Evolutionary conservation across 768 basidiomycete species (phyloP).

Genomic region (Lanmaoa rubissima): DNA sequence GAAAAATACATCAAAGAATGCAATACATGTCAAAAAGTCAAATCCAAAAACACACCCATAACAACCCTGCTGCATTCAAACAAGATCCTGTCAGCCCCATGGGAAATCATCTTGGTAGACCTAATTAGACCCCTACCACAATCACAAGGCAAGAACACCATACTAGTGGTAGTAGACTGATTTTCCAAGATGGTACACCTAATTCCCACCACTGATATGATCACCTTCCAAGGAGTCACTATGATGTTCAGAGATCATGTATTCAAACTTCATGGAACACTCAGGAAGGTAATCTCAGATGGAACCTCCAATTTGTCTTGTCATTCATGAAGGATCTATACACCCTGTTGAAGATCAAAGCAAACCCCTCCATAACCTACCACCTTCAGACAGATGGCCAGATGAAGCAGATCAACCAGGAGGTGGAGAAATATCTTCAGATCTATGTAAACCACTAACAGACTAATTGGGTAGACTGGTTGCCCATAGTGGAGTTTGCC

Average conservation of each 20-base stretch:
- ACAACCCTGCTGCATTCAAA: background rate
- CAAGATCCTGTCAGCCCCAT: background rate
- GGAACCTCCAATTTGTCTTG: background rate
- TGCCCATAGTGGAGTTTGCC: background rate
- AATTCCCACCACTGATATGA: rapidly evolving
- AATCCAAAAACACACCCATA: background rate
- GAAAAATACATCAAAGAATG: background rate
- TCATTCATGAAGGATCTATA: background rate
- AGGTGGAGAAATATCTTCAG: constrained; percentile 39
- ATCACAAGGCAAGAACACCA: background rate
- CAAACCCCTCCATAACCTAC: background rate
- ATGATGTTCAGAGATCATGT: background rate
- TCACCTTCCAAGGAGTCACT: background rate
- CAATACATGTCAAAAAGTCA: background rate
- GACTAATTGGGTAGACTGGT: constrained; percentile 33
- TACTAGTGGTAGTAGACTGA: background rate
- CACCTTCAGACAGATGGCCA: no score
- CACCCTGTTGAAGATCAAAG: background rate
- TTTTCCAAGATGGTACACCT: background rate
- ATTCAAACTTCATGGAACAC: no score
- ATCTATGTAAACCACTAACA: no score
- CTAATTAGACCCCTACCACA: background rate
- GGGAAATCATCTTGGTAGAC: no score
- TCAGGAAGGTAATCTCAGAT: background rate
- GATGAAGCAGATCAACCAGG: constrained; percentile 32